These are phyloP conservation scores for Candida michaelii DNA, from an alignment of 805 yeast species.

Conservation along the genomic window DNA sequence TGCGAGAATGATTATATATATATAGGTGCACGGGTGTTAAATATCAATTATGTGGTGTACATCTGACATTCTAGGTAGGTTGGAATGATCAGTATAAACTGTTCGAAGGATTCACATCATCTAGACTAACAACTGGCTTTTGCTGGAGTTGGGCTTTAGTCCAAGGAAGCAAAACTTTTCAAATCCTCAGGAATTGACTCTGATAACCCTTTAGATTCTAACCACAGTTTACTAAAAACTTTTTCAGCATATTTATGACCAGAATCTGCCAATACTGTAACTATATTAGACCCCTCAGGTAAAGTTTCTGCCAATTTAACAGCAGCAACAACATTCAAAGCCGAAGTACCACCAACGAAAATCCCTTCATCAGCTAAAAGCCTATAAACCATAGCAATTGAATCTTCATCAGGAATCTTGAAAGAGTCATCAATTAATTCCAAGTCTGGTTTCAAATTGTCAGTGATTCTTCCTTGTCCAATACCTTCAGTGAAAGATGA, in stretches of 20 bases:
- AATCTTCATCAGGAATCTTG: slow-evolving; percentile 72
- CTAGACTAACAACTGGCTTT: too few species aligned
- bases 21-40: too few species aligned
- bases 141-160: slow-evolving; percentile 7
- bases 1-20: too few species aligned
- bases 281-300: slow-evolving; percentile 80
- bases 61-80: too few species aligned
- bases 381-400: slow-evolving; percentile 81
- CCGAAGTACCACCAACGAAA: slow-evolving; percentile 87
- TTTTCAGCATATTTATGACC: slow-evolving; percentile 88
- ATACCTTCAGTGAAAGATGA: slow-evolving; percentile 93
- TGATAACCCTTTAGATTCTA: slow-evolving; percentile 64
- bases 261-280: slow-evolving; percentile 85
- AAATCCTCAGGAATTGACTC: slow-evolving; percentile 68
- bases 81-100: too few species aligned
- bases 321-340: slow-evolving; percentile 90
- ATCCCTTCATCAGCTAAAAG: slow-evolving; percentile 88
- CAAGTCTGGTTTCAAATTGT: slow-evolving; percentile 72
- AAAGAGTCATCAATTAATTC: slow-evolving; percentile 78
- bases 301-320: slow-evolving; percentile 67
- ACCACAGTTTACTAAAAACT: slow-evolving; percentile 76
- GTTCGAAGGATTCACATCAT: too few species aligned
- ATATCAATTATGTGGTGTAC: too few species aligned
- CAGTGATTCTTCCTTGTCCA: slow-evolving; percentile 93
- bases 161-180: slow-evolving; percentile 58